Conservation (phyloP, 495 filamentous ascomycete genomes). For the Podospora australis region DNA sequence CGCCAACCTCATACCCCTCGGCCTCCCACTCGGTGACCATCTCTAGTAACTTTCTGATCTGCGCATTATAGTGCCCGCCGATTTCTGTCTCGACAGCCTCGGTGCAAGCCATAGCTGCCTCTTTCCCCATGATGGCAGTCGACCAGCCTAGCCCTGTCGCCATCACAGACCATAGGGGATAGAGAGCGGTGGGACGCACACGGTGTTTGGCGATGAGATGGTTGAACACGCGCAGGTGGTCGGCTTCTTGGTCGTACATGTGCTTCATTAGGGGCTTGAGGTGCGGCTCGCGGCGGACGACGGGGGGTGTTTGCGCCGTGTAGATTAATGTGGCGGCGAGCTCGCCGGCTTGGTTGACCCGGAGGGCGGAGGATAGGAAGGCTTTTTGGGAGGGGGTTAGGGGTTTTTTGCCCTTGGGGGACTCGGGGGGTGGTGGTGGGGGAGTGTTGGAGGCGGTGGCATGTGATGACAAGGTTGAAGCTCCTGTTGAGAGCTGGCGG, state of each 20-base stretch:
- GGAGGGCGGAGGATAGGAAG: conserved; percentile 75
- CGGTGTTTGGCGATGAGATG: conserved; percentile 75
- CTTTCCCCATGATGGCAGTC: conserved; percentile 82
- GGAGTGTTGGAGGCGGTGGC: conserved; percentile 1
- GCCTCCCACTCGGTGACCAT: conserved; percentile 65
- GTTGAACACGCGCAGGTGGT: conserved; percentile 83
- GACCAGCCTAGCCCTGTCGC: conserved; percentile 83
- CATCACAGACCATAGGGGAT: conserved; percentile 81
- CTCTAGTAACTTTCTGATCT: conserved; percentile 70
- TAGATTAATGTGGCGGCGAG: conserved; percentile 84
- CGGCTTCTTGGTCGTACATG: conserved; percentile 96
- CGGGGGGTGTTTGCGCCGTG: conserved; percentile 67
- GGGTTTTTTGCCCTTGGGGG: conserved; percentile 33
- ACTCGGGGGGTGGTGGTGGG: conserved; percentile 6
- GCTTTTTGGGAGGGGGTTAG: conserved; percentile 63
- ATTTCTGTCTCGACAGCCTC: conserved; percentile 99
- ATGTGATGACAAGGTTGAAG: conserved; percentile 2
- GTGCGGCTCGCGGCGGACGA: conserved; percentile 72
- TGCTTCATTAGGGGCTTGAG: conserved; percentile 86
- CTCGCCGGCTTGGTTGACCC: conserved; percentile 88
- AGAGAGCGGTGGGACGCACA: conserved; percentile 88
- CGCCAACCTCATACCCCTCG: conserved; percentile 68
- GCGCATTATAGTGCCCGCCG: conserved; percentile 89
- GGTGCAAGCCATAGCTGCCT: conserved; percentile 97
- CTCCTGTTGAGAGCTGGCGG: not conserved